These are phyloP conservation scores for Oenanthe sinensis DNA, from an alignment of 129 eudicot species.

Conservation along the genomic window DNA sequence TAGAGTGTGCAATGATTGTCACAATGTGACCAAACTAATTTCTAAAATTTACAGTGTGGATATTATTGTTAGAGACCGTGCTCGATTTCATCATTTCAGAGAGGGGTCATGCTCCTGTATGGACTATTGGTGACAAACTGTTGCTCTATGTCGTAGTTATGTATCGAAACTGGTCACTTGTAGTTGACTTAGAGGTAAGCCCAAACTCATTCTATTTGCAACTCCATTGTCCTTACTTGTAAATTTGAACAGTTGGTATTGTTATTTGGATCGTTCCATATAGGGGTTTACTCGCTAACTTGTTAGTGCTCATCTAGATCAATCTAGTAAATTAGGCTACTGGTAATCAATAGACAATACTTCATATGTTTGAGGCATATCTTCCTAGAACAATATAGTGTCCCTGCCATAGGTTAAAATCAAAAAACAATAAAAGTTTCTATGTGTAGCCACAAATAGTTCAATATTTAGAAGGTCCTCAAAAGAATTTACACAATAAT, in stretches of 20 bases:
- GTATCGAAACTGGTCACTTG: background rate
- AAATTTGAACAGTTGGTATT: background rate
- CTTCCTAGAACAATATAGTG: background rate
- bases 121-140: slow-evolving; percentile 36
- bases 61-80: slow-evolving; percentile 53
- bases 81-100: slow-evolving; percentile 42
- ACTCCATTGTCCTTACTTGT: background rate
- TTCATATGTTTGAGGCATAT: background rate
- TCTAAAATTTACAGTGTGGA: slow-evolving; percentile 35
- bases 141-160: background rate
- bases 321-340: too few species aligned
- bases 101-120: slow-evolving; percentile 45
- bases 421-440: background rate
- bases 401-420: background rate
- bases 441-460: background rate
- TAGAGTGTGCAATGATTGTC: slow-evolving; percentile 49
- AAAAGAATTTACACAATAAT: background rate
- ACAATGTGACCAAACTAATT: slow-evolving; percentile 35
- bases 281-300: background rate
- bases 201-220: background rate
- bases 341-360: background rate
- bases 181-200: background rate
- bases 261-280: background rate
- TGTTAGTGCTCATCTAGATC: background rate
- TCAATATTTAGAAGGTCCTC: slow-evolving; percentile 1